Evolutionary conservation across 2,329 filamentous ascomycete species (phyloP), one percentile per base, ranked within the genome.

Genomic region (Fusarium heterosporum): DNA sequence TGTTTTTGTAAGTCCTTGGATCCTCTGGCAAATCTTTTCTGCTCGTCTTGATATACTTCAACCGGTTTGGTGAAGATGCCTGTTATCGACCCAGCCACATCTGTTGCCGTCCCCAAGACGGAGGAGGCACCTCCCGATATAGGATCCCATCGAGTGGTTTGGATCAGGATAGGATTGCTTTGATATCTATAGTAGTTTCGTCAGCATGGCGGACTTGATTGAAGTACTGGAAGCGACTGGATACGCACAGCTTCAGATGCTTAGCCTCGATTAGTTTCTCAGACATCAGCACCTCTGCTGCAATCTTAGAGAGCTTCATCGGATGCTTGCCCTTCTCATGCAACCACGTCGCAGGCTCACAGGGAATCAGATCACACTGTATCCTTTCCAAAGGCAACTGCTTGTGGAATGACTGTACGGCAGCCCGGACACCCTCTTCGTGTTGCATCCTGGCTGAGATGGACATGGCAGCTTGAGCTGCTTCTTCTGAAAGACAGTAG

Each of bases 21-120:
- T 13, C 55, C 22, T 1, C 13, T 12, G 29, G 19, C 25, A 2
- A 43, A 41, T 0, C 56, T 29, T n/a, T 45, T 40, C 2, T 49
- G 32, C 5, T 60, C 52, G n/a, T 52, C 49, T 25, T 22, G 28
- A 22, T 52, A 52, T 16, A 45, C 49, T 4, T 42, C 49, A 4
- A 52, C 17, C 10, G 38, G 49, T 19, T 52, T 51, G 1, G 48
- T 51, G 3, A 51, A 25, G 2, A 42, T 51, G 4, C 48, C 48
- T 6, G 48, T 51, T 7, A 51, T 12, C 2, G 14, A 12, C 4
- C 38, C 48, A 3, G 38, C 48, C 28, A 51, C 30, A n/a, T 5
- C 38, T 3, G 48, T 32, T 16, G 48, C 38, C 13, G 13, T 51
- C 14, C 26, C 28, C n/a, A 51, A n/a, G 6, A 51, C 48, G 9